These are phyloP conservation scores for Austroboletus eburneus DNA, from an alignment of 768 basidiomycete species.

Conservation along the genomic window DNA sequence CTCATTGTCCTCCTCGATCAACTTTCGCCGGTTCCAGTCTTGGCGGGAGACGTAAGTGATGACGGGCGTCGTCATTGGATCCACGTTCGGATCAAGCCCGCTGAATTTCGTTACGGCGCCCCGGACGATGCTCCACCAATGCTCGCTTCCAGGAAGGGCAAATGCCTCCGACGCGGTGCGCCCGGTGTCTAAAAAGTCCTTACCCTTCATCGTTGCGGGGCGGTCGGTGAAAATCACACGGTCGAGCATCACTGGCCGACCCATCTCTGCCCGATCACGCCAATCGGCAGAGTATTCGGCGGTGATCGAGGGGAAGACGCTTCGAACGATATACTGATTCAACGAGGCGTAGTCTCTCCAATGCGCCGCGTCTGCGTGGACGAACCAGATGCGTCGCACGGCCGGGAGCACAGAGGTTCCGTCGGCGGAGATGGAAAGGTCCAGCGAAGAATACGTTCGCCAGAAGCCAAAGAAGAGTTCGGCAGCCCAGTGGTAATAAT, in stretches of 20 bases:
- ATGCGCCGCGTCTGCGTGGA: conserved; percentile 64
- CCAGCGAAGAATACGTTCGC: conserved; percentile 84
- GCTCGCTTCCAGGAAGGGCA: conserved; percentile 62
- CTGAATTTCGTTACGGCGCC: conserved; percentile 71
- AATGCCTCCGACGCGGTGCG: conserved; percentile 76
- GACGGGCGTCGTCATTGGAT: conserved; percentile 53
- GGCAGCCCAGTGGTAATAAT: conserved; percentile 93
- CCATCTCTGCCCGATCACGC: conserved; percentile 70
- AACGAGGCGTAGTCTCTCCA: conserved; percentile 92
- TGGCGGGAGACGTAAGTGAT: conserved; percentile 93
- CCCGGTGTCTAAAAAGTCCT: conserved; percentile 63
- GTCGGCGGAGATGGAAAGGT: conserved; percentile 56
- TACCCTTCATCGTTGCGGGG: conserved; percentile 73
- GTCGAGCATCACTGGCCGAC: conserved; percentile 71
- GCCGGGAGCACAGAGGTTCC: conserved; percentile 73
- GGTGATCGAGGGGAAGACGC: conserved; percentile 73
- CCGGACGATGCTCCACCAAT: conserved; percentile 85
- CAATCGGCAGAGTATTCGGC: conserved; percentile 85
- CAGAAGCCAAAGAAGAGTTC: conserved; percentile 92
- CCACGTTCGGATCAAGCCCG: conserved; percentile 51
- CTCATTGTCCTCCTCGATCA: conserved; percentile 73
- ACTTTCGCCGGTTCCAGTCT: conserved; percentile 81
- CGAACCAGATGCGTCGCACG: conserved; percentile 71
- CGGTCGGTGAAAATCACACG: conserved; percentile 88
- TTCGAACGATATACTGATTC: conserved; percentile 84